Conservation (phyloP, 208 protist genomes). For the Blastocrithidia nonstop region DNA sequence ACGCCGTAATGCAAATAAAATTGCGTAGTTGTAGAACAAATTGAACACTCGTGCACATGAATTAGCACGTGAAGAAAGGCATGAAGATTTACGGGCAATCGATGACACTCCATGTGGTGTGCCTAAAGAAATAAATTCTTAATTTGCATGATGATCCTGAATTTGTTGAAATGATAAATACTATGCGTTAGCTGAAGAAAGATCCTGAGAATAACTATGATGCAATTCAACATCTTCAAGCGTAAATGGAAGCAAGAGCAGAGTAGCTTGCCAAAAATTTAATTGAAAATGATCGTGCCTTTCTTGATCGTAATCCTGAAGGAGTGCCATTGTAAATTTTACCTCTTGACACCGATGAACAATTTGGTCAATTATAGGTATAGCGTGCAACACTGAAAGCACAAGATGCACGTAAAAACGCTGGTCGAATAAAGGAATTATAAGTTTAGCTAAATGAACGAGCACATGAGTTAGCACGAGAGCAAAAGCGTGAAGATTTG, state of each 20-base stretch:
- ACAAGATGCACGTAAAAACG: constrained; percentile 39
- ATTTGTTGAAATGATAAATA: constrained; percentile 37
- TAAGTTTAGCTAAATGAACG: constrained; percentile 58
- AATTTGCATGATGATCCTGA: constrained; percentile 45
- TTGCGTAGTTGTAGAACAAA: constrained; percentile 26
- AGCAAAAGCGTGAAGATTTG: constrained; percentile 48
- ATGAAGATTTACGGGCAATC: constrained; percentile 33
- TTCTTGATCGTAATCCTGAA: constrained; percentile 37
- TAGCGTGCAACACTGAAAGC: constrained; percentile 49
- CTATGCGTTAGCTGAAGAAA: constrained; percentile 1
- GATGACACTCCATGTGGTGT: constrained; percentile 43
- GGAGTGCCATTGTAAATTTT: constrained; percentile 40
- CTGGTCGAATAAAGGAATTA: constrained; percentile 31
- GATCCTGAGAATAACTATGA: neutral
- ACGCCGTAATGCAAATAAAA: constrained; percentile 16
- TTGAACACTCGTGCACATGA: constrained; percentile 20
- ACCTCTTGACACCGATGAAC: constrained; percentile 38
- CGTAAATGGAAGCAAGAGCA: constrained; percentile 32
- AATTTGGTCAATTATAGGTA: constrained; percentile 46
- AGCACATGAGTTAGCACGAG: constrained; percentile 36
- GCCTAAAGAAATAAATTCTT: constrained; percentile 45
- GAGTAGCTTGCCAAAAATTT: constrained; percentile 33
- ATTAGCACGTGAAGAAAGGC: constrained; percentile 43
- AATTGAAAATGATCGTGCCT: constrained; percentile 29
- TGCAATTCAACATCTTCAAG: constrained; percentile 12